Evolutionary conservation across 148 eudicot genomes (phyloP), one percentile per base, ranked within the genome.

Genomic region (Diospyros kaki): DNA sequence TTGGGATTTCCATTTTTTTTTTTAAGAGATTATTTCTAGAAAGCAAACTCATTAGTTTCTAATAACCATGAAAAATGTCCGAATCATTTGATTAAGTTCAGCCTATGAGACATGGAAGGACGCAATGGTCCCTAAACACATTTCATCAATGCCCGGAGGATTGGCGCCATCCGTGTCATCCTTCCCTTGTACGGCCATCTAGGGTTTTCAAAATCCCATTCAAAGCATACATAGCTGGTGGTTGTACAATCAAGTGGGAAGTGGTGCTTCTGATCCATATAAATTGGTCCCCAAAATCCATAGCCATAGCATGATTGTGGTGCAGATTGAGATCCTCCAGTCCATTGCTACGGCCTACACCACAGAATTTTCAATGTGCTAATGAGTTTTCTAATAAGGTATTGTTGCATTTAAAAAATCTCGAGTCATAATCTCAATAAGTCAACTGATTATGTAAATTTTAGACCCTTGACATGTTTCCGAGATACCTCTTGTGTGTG

Each of bases 201-300:
- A 51, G 42, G n/a, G 11, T 54, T 28, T 18, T 60, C 60, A 18
- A 28, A 28, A 60, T 41, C 66, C 45, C 18, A 48, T 8, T 7
- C 46, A 11, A 50, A 68, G 69, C 15, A 48, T 8, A 14, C 46
- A 11, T 68, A 68, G 69, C 15, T 66, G 64, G 41, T 3, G 40
- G 28, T 68, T 50, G 45, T 59, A 43, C 40, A 50, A 68, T 51
- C 68, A 59, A 53, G 11, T 50, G 18, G 72, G 59, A 68, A 51
- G 10, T 5, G 41, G 28, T 28, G 28, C 28, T 28, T 28, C 28
- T 28, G 28, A 28, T 28, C 28, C 28, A 28, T 28, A 28, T 28
- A 28, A 28, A 58, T 44, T 76, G 79, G 78, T 76, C 61, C 79
- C 39, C 6, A 3, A 9, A 17, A 9, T 15, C 39, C 46, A 58